Conservation (phyloP, 2,329 filamentous ascomycete species). For the Stagonosporopsis tanaceti region DNA sequence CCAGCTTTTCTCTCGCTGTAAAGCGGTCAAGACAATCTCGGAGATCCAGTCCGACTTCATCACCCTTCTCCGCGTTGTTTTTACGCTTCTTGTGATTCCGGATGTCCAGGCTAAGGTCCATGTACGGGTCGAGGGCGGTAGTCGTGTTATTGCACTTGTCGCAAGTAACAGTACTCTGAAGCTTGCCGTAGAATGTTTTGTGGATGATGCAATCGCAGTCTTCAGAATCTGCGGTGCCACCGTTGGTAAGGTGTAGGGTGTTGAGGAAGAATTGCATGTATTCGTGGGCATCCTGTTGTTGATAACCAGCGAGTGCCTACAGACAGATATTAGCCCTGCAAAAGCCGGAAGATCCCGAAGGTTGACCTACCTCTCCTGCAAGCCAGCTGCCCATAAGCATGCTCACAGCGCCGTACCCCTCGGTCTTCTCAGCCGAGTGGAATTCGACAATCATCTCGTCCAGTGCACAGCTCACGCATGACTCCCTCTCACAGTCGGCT, state of each 20-base stretch:
- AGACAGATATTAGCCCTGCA: not conserved
- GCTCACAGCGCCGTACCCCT: slow-evolving; percentile 88
- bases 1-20: slow-evolving; percentile 79
- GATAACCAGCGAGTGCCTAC: slow-evolving; percentile 74
- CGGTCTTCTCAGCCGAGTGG: slow-evolving; percentile 77
- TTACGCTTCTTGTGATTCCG: slow-evolving; percentile 75
- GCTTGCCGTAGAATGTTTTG: slow-evolving; percentile 91
- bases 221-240: slow-evolving; percentile 57
- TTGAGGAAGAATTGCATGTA: slow-evolving; percentile 97
- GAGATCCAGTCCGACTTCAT: slow-evolving; percentile 52
- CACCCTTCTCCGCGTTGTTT: slow-evolving; percentile 48
- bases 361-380: slow-evolving; percentile 67
- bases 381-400: slow-evolving; percentile 92
- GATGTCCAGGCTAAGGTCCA: slow-evolving; percentile 89
- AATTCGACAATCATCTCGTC: slow-evolving; percentile 71
- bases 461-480: slow-evolving; percentile 68
- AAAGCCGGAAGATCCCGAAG: not conserved
- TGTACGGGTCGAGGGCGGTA: slow-evolving; percentile 84
- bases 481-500: slow-evolving; percentile 69
- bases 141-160: slow-evolving; percentile 85
- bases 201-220: slow-evolving; percentile 90
- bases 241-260: slow-evolving; percentile 82
- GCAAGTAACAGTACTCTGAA: slow-evolving; percentile 90
- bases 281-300: slow-evolving; percentile 96
- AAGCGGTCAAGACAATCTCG: slow-evolving; percentile 82